Conservation (phyloP, 768 basidiomycete genomes). For the Mycena crocata region DNA sequence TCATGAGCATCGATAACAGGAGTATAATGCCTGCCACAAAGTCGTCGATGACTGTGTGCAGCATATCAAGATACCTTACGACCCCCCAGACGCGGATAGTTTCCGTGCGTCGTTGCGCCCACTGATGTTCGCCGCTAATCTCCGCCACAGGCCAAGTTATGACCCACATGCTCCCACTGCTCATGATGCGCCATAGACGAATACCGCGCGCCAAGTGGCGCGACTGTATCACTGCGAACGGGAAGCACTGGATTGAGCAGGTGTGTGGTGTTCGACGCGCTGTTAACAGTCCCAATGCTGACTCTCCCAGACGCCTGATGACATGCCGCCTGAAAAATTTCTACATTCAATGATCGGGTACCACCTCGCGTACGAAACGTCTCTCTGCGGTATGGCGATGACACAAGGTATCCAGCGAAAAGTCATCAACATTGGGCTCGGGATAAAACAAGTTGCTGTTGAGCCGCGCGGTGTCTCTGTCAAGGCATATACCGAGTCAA, state of each 20-base stretch:
- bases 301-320: conserved; percentile 59
- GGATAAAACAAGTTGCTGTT: conserved; percentile 74
- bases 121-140: conserved; percentile 17
- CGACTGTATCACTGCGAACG: conserved; percentile 67
- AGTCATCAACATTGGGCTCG: conserved; percentile 87
- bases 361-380: conserved; percentile 74
- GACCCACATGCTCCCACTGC: conserved; percentile 78
- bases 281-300: not conserved
- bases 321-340: conserved; percentile 72
- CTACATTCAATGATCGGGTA: conserved; percentile 85
- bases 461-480: conserved; percentile 71
- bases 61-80: conserved; percentile 64
- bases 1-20: conserved; percentile 53
- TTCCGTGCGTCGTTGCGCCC: conserved; percentile 63
- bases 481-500: conserved; percentile 75
- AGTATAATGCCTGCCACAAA: conserved; percentile 76
- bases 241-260: conserved; percentile 89
- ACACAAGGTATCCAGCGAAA: conserved; percentile 81
- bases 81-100: conserved; percentile 69
- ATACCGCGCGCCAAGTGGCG: conserved; percentile 83
- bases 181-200: conserved; percentile 89
- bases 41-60: conserved; percentile 72
- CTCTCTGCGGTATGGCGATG: conserved; percentile 87
- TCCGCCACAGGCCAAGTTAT: conserved; percentile 69
- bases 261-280: conserved; percentile 44